These are phyloP conservation scores for Quercus engelmannii DNA, from an alignment of 306 rosid genomes.

Conservation along the genomic window DNA sequence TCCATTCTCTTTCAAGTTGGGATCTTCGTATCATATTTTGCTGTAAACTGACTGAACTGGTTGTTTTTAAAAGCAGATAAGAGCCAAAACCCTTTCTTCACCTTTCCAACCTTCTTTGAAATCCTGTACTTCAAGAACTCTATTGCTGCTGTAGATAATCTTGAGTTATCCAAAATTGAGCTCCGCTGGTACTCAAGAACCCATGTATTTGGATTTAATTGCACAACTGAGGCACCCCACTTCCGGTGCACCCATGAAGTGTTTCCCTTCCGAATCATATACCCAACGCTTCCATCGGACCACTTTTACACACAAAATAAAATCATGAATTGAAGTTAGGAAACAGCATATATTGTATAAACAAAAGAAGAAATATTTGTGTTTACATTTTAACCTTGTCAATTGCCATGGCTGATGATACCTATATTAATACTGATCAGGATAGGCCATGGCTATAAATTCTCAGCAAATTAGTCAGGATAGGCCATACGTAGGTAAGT, in stretches of 20 bases:
- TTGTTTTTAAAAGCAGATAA: slow-evolving; percentile 32
- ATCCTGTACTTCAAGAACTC: slow-evolving; percentile 42
- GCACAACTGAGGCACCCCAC: slow-evolving; percentile 80
- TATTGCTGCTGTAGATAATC: slow-evolving; percentile 37
- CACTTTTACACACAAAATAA: slow-evolving; percentile 47
- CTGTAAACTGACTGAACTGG: slow-evolving; percentile 4
- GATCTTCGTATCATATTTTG: slow-evolving; percentile 18
- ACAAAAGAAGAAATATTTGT: no score
- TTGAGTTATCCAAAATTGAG: slow-evolving; percentile 36
- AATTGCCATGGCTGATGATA: no score
- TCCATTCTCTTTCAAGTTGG: slow-evolving; percentile 49
- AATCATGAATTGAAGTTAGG: slow-evolving; percentile 11
- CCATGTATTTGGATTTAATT: slow-evolving; percentile 77
- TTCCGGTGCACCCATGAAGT: slow-evolving; percentile 64
- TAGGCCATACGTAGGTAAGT: background rate
- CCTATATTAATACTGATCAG: no score
- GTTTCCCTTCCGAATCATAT: slow-evolving; percentile 50
- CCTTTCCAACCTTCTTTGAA: slow-evolving; percentile 30
- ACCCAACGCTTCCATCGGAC: slow-evolving; percentile 61
- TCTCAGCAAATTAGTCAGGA: no score
- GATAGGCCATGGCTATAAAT: no score
- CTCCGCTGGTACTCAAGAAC: slow-evolving; percentile 72
- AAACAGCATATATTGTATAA: background rate
- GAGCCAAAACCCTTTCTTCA: slow-evolving; percentile 52
- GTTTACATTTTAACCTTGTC: no score